Evolutionary conservation across 1,139 yeast species (phyloP).

Genomic region (Yarrowia galli): DNA sequence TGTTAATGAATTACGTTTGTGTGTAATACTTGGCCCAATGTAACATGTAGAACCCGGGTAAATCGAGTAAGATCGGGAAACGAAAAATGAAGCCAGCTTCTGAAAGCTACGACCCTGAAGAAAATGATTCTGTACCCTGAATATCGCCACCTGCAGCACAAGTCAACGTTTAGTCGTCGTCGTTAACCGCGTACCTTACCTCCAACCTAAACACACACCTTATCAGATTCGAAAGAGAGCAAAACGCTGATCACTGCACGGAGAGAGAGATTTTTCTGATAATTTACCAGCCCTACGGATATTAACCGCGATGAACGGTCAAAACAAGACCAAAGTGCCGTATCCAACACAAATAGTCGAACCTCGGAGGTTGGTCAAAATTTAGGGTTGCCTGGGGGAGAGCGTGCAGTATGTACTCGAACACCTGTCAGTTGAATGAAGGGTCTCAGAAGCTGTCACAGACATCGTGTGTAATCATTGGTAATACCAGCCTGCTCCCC

Average conservation of each 20-base stretch:
- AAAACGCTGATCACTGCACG: not conserved
- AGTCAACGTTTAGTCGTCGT: not conserved
- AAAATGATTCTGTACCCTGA: not conserved
- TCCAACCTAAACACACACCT: not conserved
- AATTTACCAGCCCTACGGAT: not conserved
- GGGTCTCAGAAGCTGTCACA: not conserved
- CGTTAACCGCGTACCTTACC: not conserved
- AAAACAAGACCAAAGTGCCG: not conserved
- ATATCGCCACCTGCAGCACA: not conserved
- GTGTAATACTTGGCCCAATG: not conserved
- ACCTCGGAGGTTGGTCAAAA: too few relatives aligned
- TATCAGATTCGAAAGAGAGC: constrained; percentile 8
- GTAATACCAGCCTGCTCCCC: not conserved
- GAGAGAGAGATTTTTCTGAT: constrained; percentile 1
- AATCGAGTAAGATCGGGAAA: not conserved
- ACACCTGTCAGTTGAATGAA: too few relatives aligned
- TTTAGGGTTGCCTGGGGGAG: not conserved
- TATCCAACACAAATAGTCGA: too few relatives aligned
- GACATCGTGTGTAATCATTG: not conserved
- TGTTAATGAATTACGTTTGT: constrained; percentile 5
- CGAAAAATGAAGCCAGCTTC: not conserved
- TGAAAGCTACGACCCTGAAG: not conserved
- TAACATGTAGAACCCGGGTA: not conserved
- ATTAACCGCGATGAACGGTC: not conserved
- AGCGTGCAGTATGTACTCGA: too few relatives aligned